Evolutionary conservation across 2,329 filamentous ascomycete species (phyloP), one percentile per base, ranked within the genome.

Genomic region (Hypocrella siamensis): DNA sequence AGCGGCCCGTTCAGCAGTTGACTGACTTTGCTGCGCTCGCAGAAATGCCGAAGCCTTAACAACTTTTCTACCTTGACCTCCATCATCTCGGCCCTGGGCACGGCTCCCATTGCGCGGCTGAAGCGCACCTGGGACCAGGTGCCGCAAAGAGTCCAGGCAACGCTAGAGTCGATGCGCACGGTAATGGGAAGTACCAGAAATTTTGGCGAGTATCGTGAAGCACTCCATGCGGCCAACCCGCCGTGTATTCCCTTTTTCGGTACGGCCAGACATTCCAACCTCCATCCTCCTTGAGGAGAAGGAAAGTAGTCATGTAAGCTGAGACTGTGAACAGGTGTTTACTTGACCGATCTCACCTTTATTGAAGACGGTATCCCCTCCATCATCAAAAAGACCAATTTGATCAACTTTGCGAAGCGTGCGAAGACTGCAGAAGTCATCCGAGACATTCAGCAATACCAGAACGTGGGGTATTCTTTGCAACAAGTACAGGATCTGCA

Each of bases 171-270:
- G 31, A 93, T 98, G 85, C 79, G 88, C 34, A 79, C 77, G 42
- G 68, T 96, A 35, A 98, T 98, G 85, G 83, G 81, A 16, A 94
- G 85, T 56, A 93, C 85, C 28, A 94, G 93, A 63, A 98, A 98
- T 56, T 98, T 96, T 62, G 81, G 81, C 45, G 86, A 94, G 56
- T 98, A 98, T 55, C 75, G 90, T 52, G 90, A 96, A 51, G 77
- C 84, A 18, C 63, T 98, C 34, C 88, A 94, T 61, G 77, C 79
- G 34, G 85, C 88, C 17, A 93, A 93, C 45, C 90, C 90, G 14
- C 90, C 90, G 10, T 98, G 90, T 53, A 96, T 96, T 51, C 90
- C 90, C 5, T 98, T 98, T 58, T 93, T 98, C 49, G 90, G 88
- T 86, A 71, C 40, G 68, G 49, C 8, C 16, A 6, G n/a, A n/a